These are phyloP conservation scores for Trametes pubescens DNA, from an alignment of 1,284 basidiomycete genomes.

Conservation along the genomic window DNA sequence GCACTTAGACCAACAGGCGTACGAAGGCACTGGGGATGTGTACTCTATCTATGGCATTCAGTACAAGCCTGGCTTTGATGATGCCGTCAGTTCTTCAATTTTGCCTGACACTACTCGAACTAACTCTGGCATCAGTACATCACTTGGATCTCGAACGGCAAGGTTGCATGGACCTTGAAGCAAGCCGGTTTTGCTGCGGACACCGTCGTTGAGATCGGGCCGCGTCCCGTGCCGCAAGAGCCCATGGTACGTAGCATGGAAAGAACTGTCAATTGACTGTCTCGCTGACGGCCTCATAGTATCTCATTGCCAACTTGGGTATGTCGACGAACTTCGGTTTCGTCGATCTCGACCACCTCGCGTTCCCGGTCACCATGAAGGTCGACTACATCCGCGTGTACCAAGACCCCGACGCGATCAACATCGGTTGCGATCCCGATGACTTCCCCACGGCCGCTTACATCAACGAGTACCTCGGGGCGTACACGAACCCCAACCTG, in stretches of 20 bases:
- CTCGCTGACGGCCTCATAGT: conserved; percentile 50
- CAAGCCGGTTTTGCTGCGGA: conserved; percentile 79
- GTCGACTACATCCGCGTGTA: conserved; percentile 89
- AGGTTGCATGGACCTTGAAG: conserved; percentile 80
- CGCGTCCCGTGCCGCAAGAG: conserved; percentile 50
- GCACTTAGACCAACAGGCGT: conserved; percentile 48
- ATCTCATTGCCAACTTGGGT: conserved; percentile 84
- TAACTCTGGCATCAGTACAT: conserved; percentile 72
- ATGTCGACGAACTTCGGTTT: conserved; percentile 81
- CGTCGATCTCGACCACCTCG: conserved; percentile 70
- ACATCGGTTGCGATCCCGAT: conserved; percentile 84
- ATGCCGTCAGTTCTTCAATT: conserved; percentile 39
- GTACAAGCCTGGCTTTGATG: conserved; percentile 56
- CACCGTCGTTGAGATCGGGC: conserved; percentile 67
- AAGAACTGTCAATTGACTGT: no score
- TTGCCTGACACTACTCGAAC: neutral
- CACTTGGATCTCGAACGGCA: conserved; percentile 75
- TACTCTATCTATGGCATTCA: conserved; percentile 71
- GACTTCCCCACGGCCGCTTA: conserved; percentile 81
- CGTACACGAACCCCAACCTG: conserved; percentile 52
- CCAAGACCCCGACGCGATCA: conserved; percentile 70
- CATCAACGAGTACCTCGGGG: conserved; percentile 65
- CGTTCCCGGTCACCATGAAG: conserved; percentile 75
- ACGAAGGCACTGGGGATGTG: conserved; percentile 52
- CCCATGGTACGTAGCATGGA: conserved; percentile 66